Evolutionary conservation across 768 basidiomycete genomes (phyloP).

Genomic region (Suillus americanus): DNA sequence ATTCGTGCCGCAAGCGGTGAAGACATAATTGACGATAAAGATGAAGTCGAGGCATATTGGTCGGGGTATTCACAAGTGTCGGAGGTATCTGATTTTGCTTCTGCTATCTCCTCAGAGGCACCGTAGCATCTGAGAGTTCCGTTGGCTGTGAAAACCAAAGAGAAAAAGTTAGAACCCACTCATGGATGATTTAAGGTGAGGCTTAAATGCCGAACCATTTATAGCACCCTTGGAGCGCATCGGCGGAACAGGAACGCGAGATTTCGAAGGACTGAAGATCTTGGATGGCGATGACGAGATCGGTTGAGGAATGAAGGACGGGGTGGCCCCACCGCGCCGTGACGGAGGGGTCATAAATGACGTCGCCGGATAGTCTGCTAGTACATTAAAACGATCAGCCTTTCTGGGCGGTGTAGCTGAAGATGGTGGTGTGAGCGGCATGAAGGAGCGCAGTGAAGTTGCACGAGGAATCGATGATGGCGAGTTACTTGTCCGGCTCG

Average conservation of each 20-base stretch:
- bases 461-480: constrained; percentile 56
- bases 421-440: constrained; percentile 26
- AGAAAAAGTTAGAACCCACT: constrained; percentile 57
- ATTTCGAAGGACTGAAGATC: constrained; percentile 29
- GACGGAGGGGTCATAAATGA: constrained; percentile 50
- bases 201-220: constrained; percentile 66
- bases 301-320: constrained; percentile 66
- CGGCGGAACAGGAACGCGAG: constrained; percentile 38
- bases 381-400: constrained; percentile 26
- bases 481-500: constrained; percentile 24
- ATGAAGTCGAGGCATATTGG: constrained; percentile 33
- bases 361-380: constrained; percentile 19
- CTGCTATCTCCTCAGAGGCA: constrained; percentile 25
- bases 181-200: constrained; percentile 45
- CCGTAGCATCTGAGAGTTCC: constrained; percentile 40
- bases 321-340: constrained; percentile 46
- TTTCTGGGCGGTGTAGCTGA: constrained; percentile 36
- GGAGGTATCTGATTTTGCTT: constrained; percentile 10
- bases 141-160: constrained; percentile 36
- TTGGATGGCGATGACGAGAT: constrained; percentile 44
- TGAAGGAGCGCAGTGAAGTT: constrained; percentile 34
- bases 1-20: constrained; percentile 56
- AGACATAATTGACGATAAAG: constrained; percentile 50
- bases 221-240: constrained; percentile 25
- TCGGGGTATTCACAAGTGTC: constrained; percentile 25